phyloP scores from a whole-genome alignment of 2,329 filamentous ascomycete species.

The Exophiala aquamarina region DNA sequence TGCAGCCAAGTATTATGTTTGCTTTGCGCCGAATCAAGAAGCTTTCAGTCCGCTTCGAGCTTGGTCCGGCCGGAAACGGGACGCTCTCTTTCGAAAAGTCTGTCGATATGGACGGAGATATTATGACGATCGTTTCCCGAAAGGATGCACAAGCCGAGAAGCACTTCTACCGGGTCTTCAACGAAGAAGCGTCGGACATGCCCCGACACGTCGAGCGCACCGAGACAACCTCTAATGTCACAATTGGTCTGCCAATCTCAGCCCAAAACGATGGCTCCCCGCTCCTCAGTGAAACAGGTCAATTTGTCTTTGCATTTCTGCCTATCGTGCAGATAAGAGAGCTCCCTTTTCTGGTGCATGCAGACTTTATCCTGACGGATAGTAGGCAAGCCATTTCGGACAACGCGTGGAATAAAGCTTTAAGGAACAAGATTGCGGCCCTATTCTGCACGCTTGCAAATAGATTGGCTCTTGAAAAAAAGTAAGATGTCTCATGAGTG shows the following conservation, averaged over 20 bases:
- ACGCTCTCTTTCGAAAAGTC: conserved; percentile 7
- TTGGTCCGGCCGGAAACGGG: background rate
- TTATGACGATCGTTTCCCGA: conserved; percentile 10
- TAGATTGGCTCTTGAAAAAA: conserved; percentile 2
- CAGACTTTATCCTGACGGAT: conserved; percentile 16
- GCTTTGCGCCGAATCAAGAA: conserved; percentile 15
- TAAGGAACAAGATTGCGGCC: conserved; percentile 9
- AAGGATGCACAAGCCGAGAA: conserved; percentile 2
- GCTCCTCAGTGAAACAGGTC: conserved; percentile 3
- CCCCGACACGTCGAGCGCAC: conserved; percentile 5
- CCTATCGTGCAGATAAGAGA: conserved; percentile 13
- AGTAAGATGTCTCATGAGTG: no score
- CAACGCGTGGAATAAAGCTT: conserved; percentile 14
- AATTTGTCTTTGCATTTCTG: conserved; percentile 18
- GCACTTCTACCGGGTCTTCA: conserved; percentile 8
- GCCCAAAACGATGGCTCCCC: conserved; percentile 4
- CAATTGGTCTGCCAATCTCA: conserved; percentile 11
- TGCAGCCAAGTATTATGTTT: conserved; percentile 13
- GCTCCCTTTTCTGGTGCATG: conserved; percentile 17
- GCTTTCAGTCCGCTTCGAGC: conserved; percentile 8
- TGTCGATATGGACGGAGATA: conserved; percentile 5
- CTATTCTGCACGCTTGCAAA: conserved; percentile 12
- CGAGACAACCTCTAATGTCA: conserved; percentile 8
- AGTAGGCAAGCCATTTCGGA: conserved; percentile 14
- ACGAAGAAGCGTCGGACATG: conserved; percentile 5